A percentile compares a stretch with the other conserved stretches of the same genome.
Conservation (phyloP, 1,139 yeast genomes). For the Kodamaea alishanica region DNA sequence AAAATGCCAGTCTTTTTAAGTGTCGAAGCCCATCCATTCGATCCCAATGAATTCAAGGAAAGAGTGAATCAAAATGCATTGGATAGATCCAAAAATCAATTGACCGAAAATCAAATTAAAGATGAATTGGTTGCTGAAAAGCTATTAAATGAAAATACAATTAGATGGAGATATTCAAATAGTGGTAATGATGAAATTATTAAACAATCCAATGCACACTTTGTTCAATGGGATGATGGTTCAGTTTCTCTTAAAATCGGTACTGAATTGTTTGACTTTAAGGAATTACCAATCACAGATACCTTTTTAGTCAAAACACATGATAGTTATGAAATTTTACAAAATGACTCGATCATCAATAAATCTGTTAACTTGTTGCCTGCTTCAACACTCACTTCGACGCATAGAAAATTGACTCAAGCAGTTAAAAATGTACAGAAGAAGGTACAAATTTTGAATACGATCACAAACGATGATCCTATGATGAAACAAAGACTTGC, state of each 20-base stretch:
- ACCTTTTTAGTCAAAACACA: slow-evolving; percentile 70
- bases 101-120: slow-evolving; percentile 34
- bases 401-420: slow-evolving; percentile 76
- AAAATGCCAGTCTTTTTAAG: slow-evolving; percentile 79
- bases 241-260: slow-evolving; percentile 82
- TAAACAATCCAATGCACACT: slow-evolving; percentile 86
- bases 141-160: slow-evolving; percentile 71
- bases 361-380: slow-evolving; percentile 77
- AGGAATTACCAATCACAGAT: slow-evolving; percentile 63
- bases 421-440: slow-evolving; percentile 70
- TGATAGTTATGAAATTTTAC: slow-evolving; percentile 68
- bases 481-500: slow-evolving; percentile 76
- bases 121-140: slow-evolving; percentile 49
- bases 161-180: slow-evolving; percentile 88
- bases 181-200: slow-evolving; percentile 59
- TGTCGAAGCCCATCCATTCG: slow-evolving; percentile 85
- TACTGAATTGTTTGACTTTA: slow-evolving; percentile 78
- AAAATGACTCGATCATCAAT: slow-evolving; percentile 45
- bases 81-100: slow-evolving; percentile 31
- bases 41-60: slow-evolving; percentile 64
- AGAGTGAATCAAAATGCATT: slow-evolving; percentile 48
- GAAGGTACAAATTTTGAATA: slow-evolving; percentile 53
- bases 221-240: slow-evolving; percentile 94
- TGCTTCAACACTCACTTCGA: slow-evolving; percentile 76
- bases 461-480: slow-evolving; percentile 84